A percentile compares a stretch with the other conserved stretches of the same genome.
These are phyloP conservation scores for Saccharomyces uvarum DNA, from an alignment of 1,139 yeast species.

Conservation along the genomic window DNA sequence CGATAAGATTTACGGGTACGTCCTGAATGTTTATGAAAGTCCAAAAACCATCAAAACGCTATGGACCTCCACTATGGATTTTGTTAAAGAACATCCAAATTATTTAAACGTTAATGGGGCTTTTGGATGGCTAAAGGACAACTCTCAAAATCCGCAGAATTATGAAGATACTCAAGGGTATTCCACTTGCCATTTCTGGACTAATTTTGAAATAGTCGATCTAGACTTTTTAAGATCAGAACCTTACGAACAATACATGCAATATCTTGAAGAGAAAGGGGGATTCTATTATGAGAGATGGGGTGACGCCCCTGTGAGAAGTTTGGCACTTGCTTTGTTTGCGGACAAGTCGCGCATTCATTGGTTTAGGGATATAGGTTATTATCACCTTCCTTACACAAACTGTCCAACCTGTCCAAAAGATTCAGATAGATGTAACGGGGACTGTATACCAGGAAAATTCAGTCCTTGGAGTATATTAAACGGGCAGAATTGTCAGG, in stretches of 20 bases:
- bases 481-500: conserved; percentile 62
- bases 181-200: conserved; percentile 92
- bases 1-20: conserved; percentile 74
- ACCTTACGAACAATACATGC: conserved; percentile 59
- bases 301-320: conserved; percentile 98
- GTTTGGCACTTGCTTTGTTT: conserved; percentile 63
- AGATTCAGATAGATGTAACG: conserved; percentile 34
- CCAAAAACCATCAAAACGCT: conserved; percentile 72
- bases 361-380: conserved; percentile 89
- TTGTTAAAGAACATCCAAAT: conserved; percentile 42
- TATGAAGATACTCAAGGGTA: conserved; percentile 40
- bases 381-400: conserved; percentile 71
- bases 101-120: conserved; percentile 62
- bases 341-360: conserved; percentile 64
- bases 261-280: conserved; percentile 60
- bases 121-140: conserved; percentile 64
- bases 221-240: conserved; percentile 72
- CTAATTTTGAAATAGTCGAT: conserved; percentile 83
- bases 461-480: conserved; percentile 43
- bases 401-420: conserved; percentile 60
- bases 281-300: conserved; percentile 90
- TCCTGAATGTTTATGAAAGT: conserved; percentile 65
- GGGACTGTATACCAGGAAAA: conserved; percentile 39
- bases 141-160: conserved; percentile 38
- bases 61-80: conserved; percentile 65